phyloP scores from a whole-genome alignment of 441 rosid genomes.

The Pelargonium exstipulatum region DNA sequence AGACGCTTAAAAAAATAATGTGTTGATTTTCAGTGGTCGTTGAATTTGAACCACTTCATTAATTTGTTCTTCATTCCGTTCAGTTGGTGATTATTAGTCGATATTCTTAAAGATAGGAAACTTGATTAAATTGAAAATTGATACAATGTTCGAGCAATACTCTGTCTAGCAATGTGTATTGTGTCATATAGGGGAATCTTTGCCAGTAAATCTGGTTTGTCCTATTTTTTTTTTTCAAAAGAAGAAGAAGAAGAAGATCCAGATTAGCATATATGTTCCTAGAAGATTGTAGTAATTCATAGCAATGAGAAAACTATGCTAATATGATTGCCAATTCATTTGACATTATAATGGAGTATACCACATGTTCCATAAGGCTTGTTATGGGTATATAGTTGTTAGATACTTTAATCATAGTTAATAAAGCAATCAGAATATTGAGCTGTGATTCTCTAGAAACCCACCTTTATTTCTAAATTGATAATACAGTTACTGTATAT shows the following conservation, averaged over 20 bases:
- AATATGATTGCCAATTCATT: neutral
- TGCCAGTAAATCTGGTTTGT: neutral
- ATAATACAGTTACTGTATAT: neutral
- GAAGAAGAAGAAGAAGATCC: neutral
- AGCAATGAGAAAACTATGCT: neutral
- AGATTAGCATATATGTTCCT: neutral
- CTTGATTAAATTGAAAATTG: neutral
- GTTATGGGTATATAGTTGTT: slow-evolving; percentile 8
- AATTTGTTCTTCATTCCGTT: neutral
- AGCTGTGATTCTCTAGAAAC: neutral
- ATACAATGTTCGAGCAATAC: neutral
- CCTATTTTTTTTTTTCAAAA: neutral
- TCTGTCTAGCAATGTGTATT: neutral
- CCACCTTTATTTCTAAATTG: slow-evolving; percentile 2
- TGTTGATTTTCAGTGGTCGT: neutral
- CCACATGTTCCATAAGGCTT: neutral
- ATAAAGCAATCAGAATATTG: neutral
- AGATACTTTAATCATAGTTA: neutral
- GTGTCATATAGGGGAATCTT: neutral
- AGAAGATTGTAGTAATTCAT: neutral
- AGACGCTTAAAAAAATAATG: neutral
- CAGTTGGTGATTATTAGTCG: neutral
- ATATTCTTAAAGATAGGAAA: neutral
- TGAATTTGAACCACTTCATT: neutral
- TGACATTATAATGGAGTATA: neutral